A percentile compares a stretch with the other conserved stretches of the same genome.
These are phyloP conservation scores for Malassezia equina DNA, from an alignment of 1,284 basidiomycete genomes.

Conservation along the genomic window DNA sequence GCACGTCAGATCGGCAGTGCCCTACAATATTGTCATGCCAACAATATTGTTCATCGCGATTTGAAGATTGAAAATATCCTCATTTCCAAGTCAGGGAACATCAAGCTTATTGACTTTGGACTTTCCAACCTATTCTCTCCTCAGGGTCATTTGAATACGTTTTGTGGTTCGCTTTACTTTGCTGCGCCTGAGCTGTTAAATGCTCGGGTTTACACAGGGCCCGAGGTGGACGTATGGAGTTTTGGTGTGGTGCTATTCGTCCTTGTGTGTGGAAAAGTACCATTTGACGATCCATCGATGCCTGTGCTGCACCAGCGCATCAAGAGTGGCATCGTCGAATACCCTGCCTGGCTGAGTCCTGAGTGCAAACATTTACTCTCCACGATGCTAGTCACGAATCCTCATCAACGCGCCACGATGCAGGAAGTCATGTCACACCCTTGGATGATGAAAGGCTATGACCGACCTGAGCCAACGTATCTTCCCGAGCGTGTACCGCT, in stretches of 20 bases:
- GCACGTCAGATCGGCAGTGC: slow-evolving; percentile 92
- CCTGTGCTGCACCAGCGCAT: slow-evolving; percentile 97
- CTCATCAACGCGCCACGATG: slow-evolving; percentile 69
- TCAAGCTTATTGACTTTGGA: slow-evolving; percentile 99
- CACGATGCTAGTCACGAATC: slow-evolving; percentile 91
- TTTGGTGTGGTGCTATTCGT: slow-evolving; percentile 97
- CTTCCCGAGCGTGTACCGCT: slow-evolving; percentile 79
- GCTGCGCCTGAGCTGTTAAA: slow-evolving; percentile 93
- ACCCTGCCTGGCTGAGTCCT: slow-evolving; percentile 86
- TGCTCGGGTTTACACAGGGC: slow-evolving; percentile 89
- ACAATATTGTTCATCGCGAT: slow-evolving; percentile 93
- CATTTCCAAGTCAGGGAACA: slow-evolving; percentile 94
- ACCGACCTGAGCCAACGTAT: slow-evolving; percentile 68
- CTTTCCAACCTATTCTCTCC: slow-evolving; percentile 95
- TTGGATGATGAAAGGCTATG: slow-evolving; percentile 88
- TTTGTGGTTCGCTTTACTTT: slow-evolving; percentile 95
- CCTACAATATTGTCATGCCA: slow-evolving; percentile 90
- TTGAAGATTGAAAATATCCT: slow-evolving; percentile 99
- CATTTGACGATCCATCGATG: slow-evolving; percentile 98
- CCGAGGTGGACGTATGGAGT: slow-evolving; percentile 97
- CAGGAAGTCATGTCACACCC: slow-evolving; percentile 79
- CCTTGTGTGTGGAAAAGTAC: slow-evolving; percentile 93
- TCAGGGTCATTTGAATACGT: slow-evolving; percentile 70
- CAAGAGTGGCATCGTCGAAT: slow-evolving; percentile 91
- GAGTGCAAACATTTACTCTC: slow-evolving; percentile 91